Evolutionary conservation across 1,139 yeast genomes (phyloP).

Genomic region (Candida tetrigidarum): DNA sequence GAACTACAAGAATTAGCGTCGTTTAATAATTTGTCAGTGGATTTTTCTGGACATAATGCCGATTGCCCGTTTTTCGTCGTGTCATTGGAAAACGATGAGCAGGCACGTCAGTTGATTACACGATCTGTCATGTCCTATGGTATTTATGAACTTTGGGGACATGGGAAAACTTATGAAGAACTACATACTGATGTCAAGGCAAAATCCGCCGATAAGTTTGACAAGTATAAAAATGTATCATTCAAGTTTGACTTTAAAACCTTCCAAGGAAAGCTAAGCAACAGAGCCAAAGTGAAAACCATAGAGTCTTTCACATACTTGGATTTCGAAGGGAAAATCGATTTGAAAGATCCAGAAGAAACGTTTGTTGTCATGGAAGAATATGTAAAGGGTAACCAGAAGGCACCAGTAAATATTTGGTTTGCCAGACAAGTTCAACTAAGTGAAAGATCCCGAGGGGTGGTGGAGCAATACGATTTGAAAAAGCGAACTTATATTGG

Average conservation of each 20-base stretch:
- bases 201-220: conserved; percentile 31
- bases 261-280: conserved; percentile 68
- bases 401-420: conserved; percentile 60
- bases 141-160: conserved; percentile 86
- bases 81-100: conserved; percentile 62
- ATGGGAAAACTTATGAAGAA: conserved; percentile 57
- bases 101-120: conserved; percentile 64
- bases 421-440: conserved; percentile 76
- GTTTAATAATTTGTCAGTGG: conserved; percentile 56
- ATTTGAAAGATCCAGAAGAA: conserved; percentile 79
- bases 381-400: conserved; percentile 61
- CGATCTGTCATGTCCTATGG: conserved; percentile 76
- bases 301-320: conserved; percentile 77
- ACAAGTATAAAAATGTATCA: conserved; percentile 42
- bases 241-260: conserved; percentile 86
- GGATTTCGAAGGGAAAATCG: conserved; percentile 75
- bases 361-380: conserved; percentile 76
- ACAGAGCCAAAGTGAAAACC: conserved; percentile 57
- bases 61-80: conserved; percentile 74
- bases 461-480: conserved; percentile 79
- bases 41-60: conserved; percentile 61
- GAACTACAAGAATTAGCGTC: conserved; percentile 87
- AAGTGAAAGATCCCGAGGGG: conserved; percentile 63
- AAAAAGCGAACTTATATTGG: conserved; percentile 88
- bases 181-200: conserved; percentile 59